A percentile compares a stretch with the other conserved stretches of the same genome.
These are phyloP conservation scores for Trichoderma harzianum DNA, from an alignment of 2,329 filamentous ascomycete species.

Conservation along the genomic window DNA sequence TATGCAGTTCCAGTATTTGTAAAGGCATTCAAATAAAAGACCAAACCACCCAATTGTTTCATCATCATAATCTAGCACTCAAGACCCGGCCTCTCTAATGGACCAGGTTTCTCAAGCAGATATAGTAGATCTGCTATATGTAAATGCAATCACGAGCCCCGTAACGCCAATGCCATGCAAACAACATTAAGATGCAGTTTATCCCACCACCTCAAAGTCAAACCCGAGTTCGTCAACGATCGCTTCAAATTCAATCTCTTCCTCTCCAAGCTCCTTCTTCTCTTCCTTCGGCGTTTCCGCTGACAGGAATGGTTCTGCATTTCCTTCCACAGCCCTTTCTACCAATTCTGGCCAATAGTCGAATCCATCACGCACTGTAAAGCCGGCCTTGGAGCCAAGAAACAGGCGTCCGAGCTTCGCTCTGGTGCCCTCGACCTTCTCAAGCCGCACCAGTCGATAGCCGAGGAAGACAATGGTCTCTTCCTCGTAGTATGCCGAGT, in stretches of 20 bases:
- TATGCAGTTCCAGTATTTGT: not conserved
- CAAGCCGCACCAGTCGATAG: slow-evolving; percentile 27
- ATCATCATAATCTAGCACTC: not conserved
- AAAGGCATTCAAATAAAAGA: not conserved
- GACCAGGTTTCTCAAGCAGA: not conserved
- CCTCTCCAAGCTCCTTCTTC: slow-evolving; percentile 10
- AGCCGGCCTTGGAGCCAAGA: slow-evolving; percentile 41
- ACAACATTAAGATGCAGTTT: not conserved
- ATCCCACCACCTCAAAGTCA: slow-evolving; percentile 21
- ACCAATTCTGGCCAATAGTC: slow-evolving; percentile 29
- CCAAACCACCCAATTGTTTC: not conserved
- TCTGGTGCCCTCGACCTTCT: slow-evolving; percentile 27
- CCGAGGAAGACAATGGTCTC: slow-evolving; percentile 31
- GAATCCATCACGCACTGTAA: slow-evolving; percentile 26
- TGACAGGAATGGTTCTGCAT: slow-evolving; percentile 24
- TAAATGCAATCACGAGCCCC: not conserved
- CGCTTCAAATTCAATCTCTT: slow-evolving; percentile 14
- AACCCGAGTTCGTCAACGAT: slow-evolving; percentile 20
- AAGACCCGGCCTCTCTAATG: not conserved
- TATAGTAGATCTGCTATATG: not conserved
- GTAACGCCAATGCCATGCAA: not conserved
- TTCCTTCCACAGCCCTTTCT: slow-evolving; percentile 26
- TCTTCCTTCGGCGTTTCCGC: slow-evolving; percentile 5
- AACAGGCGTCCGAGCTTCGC: slow-evolving; percentile 36
- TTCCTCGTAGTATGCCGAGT: slow-evolving; percentile 26